phyloP scores from a whole-genome alignment of 164 flowering plant genomes.

The Nymphaea colorata region DNA sequence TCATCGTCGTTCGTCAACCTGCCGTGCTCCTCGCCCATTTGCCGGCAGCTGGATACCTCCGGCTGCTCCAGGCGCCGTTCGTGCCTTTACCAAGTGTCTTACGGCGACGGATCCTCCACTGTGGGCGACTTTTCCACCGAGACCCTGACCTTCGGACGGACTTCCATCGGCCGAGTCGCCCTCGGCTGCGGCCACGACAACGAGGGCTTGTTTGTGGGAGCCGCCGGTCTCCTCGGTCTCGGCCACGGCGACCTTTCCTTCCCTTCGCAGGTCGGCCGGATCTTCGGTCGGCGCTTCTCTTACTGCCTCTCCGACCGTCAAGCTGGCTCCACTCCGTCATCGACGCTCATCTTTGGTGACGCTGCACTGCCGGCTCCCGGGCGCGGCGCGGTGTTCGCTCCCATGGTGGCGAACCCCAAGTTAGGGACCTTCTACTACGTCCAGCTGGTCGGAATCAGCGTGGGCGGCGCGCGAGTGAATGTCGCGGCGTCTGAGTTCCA shows the following conservation, averaged over 20 bases:
- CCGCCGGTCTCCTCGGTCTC: constrained; percentile 83
- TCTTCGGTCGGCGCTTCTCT: constrained; percentile 63
- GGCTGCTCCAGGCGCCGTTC: constrained; percentile 37
- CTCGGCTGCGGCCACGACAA: constrained; percentile 96
- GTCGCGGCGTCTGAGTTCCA: constrained; percentile 47
- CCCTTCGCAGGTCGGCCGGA: constrained; percentile 52
- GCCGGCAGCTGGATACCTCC: constrained; percentile 49
- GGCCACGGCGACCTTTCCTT: constrained; percentile 78
- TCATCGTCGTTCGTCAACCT: constrained; percentile 35
- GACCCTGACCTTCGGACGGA: constrained; percentile 64
- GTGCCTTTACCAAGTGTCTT: constrained; percentile 66
- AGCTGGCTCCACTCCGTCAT: constrained; percentile 17
- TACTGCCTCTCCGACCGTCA: constrained; percentile 80
- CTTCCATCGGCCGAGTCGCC: constrained; percentile 37
- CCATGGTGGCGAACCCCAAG: constrained; percentile 51
- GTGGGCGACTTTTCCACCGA: constrained; percentile 79
- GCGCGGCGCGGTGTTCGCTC: constrained; percentile 56
- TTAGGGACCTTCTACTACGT: constrained; percentile 89
- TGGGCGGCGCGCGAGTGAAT: constrained; percentile 65
- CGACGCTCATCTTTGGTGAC: constrained; percentile 66
- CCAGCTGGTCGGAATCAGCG: constrained; percentile 61
- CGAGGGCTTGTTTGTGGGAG: constrained; percentile 87
- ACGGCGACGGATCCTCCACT: constrained; percentile 95
- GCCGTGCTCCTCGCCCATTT: constrained; percentile 50
- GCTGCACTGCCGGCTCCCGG: constrained; percentile 31